These are phyloP conservation scores for Silene conica DNA, from an alignment of 148 eudicot genomes.

Conservation along the genomic window DNA sequence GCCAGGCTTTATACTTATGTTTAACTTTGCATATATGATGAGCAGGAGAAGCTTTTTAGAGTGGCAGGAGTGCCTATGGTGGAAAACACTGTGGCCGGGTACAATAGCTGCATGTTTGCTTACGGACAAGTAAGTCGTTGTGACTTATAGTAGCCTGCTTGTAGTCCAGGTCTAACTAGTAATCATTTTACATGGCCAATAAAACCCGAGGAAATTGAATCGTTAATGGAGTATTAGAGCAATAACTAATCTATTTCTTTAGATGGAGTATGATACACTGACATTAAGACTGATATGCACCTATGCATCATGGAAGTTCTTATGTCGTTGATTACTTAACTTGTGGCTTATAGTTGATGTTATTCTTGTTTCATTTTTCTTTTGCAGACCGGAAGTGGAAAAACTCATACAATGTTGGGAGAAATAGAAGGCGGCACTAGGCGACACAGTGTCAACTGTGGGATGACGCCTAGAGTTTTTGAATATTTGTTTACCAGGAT, in stretches of 20 bases:
- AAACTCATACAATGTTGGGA: constrained; percentile 95
- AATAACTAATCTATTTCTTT: neutral
- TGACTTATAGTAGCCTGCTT: too few species aligned
- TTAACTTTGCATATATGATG: constrained; percentile 12
- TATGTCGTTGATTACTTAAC: neutral
- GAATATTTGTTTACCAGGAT: constrained; percentile 91
- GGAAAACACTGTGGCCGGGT: constrained; percentile 89
- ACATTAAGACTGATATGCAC: neutral
- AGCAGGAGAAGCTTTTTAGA: constrained; percentile 84
- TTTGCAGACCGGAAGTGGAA: constrained; percentile 89
- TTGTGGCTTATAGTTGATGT: neutral
- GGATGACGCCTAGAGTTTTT: constrained; percentile 98
- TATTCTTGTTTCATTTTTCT: constrained; percentile 11
- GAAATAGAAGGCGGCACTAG: constrained; percentile 94
- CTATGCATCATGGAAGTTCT: neutral
- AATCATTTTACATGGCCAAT: neutral
- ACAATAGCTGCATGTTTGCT: constrained; percentile 99
- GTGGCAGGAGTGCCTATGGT: constrained; percentile 99
- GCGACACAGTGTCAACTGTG: constrained; percentile 91
- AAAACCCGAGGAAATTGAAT: neutral
- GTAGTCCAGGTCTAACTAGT: too few species aligned
- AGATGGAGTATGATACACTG: neutral
- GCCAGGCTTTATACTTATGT: neutral
- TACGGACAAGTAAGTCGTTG: constrained; percentile 80
- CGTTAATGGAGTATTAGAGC: neutral